Percentiles rank a stretch among this genome's conserved stretches.
Evolutionary conservation across 768 basidiomycete genomes (phyloP).

Genomic region (Myochromella boudieri): DNA sequence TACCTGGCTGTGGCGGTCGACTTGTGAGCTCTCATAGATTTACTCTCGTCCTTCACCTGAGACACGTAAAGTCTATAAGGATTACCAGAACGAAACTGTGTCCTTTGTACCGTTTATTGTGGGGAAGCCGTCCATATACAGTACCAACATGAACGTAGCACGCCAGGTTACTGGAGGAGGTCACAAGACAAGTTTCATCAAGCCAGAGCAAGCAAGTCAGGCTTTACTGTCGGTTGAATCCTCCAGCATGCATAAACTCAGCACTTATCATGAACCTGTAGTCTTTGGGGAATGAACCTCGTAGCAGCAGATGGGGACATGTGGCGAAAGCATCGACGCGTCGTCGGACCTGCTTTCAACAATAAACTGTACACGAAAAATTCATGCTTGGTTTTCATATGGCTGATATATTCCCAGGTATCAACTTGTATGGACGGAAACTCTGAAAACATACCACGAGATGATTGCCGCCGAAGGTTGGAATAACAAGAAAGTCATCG

Average conservation of each 20-base stretch:
- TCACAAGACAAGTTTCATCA: slow-evolving; percentile 38
- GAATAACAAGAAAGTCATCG: slow-evolving; percentile 15
- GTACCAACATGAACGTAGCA: slow-evolving; percentile 45
- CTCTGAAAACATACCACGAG: slow-evolving; percentile 28
- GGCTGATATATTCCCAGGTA: slow-evolving; percentile 23
- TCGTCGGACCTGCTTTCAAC: slow-evolving; percentile 45
- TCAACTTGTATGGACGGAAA: slow-evolving; percentile 35
- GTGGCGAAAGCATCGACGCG: slow-evolving; percentile 46
- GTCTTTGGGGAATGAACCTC: slow-evolving; percentile 47
- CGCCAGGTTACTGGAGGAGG: slow-evolving; percentile 42
- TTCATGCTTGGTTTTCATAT: background rate
- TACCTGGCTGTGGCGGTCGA: slow-evolving; percentile 35
- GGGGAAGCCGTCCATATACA: slow-evolving; percentile 37
- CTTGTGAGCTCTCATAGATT: slow-evolving; percentile 21
- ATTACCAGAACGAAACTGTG: slow-evolving; percentile 36
- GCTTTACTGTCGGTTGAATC: slow-evolving; percentile 29
- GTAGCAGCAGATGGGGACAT: slow-evolving; percentile 41
- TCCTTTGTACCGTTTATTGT: slow-evolving; percentile 39
- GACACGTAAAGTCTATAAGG: slow-evolving; percentile 31
- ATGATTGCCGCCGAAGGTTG: slow-evolving; percentile 33
- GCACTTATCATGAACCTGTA: slow-evolving; percentile 22
- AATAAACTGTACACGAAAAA: slow-evolving; percentile 32
- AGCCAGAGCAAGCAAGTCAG: slow-evolving; percentile 32
- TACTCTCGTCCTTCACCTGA: background rate
- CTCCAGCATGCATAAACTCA: background rate